Evolutionary conservation across 805 yeast genomes (phyloP).

Genomic region (Candida oleophila): DNA sequence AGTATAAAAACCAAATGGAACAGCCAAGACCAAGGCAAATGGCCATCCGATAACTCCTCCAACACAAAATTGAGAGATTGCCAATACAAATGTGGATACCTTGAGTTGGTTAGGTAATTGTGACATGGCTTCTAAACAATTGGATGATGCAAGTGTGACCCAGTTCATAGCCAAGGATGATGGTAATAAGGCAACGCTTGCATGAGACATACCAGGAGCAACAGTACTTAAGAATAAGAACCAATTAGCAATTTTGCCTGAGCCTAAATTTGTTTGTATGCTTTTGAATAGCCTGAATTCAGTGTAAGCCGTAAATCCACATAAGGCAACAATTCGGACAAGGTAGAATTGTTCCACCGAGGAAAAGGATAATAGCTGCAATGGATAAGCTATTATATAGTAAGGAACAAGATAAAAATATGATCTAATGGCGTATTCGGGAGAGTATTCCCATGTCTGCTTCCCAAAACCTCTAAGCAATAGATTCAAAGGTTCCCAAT

Average conservation of each 20-base stretch:
- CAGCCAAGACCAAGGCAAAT: conserved; percentile 62
- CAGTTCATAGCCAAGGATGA: conserved; percentile 66
- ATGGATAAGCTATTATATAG: conserved; percentile 21
- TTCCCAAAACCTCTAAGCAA: conserved; percentile 81
- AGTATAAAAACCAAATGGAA: conserved; percentile 54
- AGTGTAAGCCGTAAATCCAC: conserved; percentile 39
- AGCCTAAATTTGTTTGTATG: conserved; percentile 32
- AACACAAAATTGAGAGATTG: conserved; percentile 47
- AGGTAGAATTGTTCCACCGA: conserved; percentile 48
- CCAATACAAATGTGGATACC: conserved; percentile 18
- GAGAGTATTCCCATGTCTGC: conserved; percentile 96
- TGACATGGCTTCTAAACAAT: conserved; percentile 26
- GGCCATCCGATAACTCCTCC: conserved; percentile 94
- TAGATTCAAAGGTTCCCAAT: conserved; percentile 90
- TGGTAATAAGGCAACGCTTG: conserved; percentile 82
- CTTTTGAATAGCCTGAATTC: conserved; percentile 55
- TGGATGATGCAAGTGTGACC: conserved; percentile 43
- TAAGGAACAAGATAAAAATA: conserved; percentile 71
- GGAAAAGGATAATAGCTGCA: conserved; percentile 12
- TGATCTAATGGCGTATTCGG: conserved; percentile 82
- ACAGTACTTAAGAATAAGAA: conserved; percentile 61
- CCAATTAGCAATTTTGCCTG: conserved; percentile 46
- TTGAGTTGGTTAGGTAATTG: not conserved
- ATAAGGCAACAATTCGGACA: conserved; percentile 43
- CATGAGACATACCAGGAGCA: conserved; percentile 85